A percentile compares a stretch with the other conserved stretches of the same genome.
These are phyloP conservation scores for Phoma herbarum DNA, from an alignment of 2,329 filamentous ascomycete genomes.

Conservation along the genomic window DNA sequence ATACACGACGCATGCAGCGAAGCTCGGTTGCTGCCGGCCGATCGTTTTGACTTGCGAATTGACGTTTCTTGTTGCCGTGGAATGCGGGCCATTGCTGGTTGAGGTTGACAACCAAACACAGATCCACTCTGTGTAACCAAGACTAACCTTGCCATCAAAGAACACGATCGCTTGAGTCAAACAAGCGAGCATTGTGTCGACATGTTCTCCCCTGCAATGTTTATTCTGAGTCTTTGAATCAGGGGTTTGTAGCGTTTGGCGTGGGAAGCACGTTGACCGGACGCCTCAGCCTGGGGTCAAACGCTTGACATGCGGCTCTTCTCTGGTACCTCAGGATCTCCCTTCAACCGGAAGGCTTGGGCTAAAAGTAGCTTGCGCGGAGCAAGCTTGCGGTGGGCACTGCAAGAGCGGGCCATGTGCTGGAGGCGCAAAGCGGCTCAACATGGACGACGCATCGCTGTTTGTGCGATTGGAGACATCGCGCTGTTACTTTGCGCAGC, in stretches of 20 bases:
- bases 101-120: constrained; percentile 39
- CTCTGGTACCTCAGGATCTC: constrained; percentile 9
- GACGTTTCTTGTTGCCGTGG: constrained; percentile 24
- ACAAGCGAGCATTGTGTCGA: constrained; percentile 1
- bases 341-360: background rate
- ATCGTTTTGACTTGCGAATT: constrained; percentile 34
- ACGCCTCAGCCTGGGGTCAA: constrained; percentile 20
- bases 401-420: background rate
- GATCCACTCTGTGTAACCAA: constrained; percentile 38
- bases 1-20: constrained; percentile 40
- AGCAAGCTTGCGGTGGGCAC: constrained; percentile 1
- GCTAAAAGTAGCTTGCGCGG: constrained; percentile 1
- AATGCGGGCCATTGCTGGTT: constrained; percentile 41
- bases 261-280: constrained; percentile 30
- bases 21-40: constrained; percentile 47
- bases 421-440: background rate
- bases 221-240: constrained; percentile 25
- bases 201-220: constrained; percentile 12
- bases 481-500: constrained; percentile 4
- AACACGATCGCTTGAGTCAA: constrained; percentile 10
- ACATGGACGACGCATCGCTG: background rate
- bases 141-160: constrained; percentile 24
- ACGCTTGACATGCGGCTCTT: constrained; percentile 19
- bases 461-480: constrained; percentile 2
- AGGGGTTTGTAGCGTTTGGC: constrained; percentile 29